Conservation (phyloP, 768 basidiomycete species). For the Rhodotorula kratochvilovae region DNA sequence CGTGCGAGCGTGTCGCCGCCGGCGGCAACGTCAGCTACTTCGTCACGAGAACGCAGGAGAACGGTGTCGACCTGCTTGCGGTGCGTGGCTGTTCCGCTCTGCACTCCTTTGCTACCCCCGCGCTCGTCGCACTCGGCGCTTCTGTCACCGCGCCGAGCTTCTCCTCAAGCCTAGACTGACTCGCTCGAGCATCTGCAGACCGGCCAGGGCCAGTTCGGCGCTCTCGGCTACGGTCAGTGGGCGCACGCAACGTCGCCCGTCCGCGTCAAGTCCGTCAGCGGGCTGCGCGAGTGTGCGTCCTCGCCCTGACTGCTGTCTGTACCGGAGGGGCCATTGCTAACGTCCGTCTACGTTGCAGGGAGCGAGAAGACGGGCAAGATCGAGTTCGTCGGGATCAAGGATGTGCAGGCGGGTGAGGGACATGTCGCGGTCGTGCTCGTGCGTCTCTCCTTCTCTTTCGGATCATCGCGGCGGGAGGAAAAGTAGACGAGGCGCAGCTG, state of each 20-base stretch:
- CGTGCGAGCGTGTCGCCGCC: slow-evolving; percentile 21
- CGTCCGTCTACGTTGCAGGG: slow-evolving; percentile 33
- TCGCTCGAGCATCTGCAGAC: background rate
- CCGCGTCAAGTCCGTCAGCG: slow-evolving; percentile 73
- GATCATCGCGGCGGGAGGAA: too few relatives aligned
- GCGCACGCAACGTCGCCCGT: slow-evolving; percentile 67
- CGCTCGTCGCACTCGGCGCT: too few relatives aligned
- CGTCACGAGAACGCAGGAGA: slow-evolving; percentile 10
- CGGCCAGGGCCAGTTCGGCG: slow-evolving; percentile 36
- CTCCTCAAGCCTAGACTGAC: background rate
- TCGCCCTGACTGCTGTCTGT: background rate
- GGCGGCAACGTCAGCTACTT: slow-evolving; percentile 36
- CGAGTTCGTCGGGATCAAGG: slow-evolving; percentile 37
- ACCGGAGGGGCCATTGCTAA: too few relatives aligned
- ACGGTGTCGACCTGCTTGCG: slow-evolving; percentile 25
- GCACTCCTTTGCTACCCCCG: background rate
- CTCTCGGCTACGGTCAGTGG: slow-evolving; percentile 53
- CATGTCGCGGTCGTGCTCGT: slow-evolving; percentile 40
- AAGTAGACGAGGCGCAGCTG: too few relatives aligned
- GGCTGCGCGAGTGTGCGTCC: slow-evolving; percentile 73
- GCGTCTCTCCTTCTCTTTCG: background rate
- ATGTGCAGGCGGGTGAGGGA: slow-evolving; percentile 37
- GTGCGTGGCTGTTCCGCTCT: slow-evolving; percentile 1
- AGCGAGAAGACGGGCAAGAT: slow-evolving; percentile 23
- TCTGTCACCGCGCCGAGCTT: too few relatives aligned